These are phyloP conservation scores for Roridomyces roridus DNA, from an alignment of 768 basidiomycete species.

Conservation along the genomic window DNA sequence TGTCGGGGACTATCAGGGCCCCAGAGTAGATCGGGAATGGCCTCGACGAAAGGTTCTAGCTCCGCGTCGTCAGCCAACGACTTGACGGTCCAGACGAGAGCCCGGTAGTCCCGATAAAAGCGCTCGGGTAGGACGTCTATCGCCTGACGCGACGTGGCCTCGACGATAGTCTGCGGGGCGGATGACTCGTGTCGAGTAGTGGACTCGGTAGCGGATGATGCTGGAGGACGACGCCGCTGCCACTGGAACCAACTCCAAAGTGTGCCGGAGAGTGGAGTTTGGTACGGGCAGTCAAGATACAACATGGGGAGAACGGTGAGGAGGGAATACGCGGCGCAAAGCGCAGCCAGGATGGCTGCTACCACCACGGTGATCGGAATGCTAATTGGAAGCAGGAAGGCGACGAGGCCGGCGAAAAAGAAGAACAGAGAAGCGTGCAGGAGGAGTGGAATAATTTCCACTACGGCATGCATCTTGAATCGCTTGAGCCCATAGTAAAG, in stretches of 20 bases:
- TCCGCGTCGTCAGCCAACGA: neutral
- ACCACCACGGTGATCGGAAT: neutral
- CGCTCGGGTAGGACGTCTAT: too few relatives aligned
- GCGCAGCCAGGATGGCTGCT: neutral
- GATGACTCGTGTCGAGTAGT: too few relatives aligned
- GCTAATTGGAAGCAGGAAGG: conserved; percentile 11
- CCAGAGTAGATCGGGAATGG: neutral
- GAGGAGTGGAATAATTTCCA: conserved; percentile 19
- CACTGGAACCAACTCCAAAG: neutral
- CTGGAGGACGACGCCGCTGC: too few relatives aligned
- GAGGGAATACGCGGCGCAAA: conserved; percentile 2
- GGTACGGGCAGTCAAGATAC: conserved; percentile 22
- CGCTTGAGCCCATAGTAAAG: conserved; percentile 7
- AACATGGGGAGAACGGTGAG: conserved; percentile 17
- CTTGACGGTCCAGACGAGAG: neutral
- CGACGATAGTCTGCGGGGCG: too few relatives aligned
- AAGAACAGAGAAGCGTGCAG: conserved; percentile 20
- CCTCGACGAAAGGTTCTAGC: neutral
- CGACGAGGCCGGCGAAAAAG: conserved; percentile 21
- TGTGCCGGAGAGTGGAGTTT: conserved; percentile 8
- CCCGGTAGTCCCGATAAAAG: neutral
- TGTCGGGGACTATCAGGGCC: neutral
- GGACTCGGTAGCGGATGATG: too few relatives aligned
- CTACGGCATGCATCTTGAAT: conserved; percentile 2
- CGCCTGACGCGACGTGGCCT: too few relatives aligned